Base-by-base conservation (phyloP, 1,284 basidiomycete genomes). In the Cutaneotrichosporon sp. region DNA sequence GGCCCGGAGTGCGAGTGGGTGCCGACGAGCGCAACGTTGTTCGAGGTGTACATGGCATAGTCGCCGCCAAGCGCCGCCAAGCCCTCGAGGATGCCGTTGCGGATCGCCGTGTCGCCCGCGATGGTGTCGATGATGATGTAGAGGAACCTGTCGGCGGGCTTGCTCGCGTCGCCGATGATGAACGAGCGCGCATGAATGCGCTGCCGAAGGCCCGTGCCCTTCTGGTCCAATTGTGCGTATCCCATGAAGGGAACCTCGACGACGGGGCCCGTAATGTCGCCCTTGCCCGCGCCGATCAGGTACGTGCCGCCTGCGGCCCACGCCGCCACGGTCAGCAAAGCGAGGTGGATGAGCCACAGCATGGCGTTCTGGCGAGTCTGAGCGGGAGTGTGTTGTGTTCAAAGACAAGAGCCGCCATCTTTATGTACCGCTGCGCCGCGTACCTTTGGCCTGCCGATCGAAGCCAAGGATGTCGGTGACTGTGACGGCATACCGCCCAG, bases 1-100 rank as follows among this genome's bases (percentile, higher is more conserved):
- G 63, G 63, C 5, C 63, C 63, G 0, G 56, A 56, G 53, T 65
- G 63, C 29, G 52, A 56, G 57, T 65, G 63, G 42, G 59, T 61
- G 4, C 56, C 59, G 9, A 56, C 46, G 0, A 65, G 6, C 2
- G 63, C 63, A 4, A 65, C 54, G 31, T 61, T 61, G 34, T 22
- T 14, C 7, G 31, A 13, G 11, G 24, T 34, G 54, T 59, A 65
- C 33, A 42, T 4, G 1, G 42, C 33, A 14, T 63, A 63, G 20
- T 56, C 59, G 4, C 29, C 22, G 4, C 56, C 56, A 5, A 56
- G 49, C 1, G 18, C 20, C 18, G 33, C 16, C 3, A 65, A 18
- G 3, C 45, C 57, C 36, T 65, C 63, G 34, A 65, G 20, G 59
- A 65, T 56, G 13, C 63, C 63, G 1, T 18, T 11, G 3, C 63